Evolutionary conservation across 140 eudicot species (phyloP).

Genomic region (Bidens hawaiensis): DNA sequence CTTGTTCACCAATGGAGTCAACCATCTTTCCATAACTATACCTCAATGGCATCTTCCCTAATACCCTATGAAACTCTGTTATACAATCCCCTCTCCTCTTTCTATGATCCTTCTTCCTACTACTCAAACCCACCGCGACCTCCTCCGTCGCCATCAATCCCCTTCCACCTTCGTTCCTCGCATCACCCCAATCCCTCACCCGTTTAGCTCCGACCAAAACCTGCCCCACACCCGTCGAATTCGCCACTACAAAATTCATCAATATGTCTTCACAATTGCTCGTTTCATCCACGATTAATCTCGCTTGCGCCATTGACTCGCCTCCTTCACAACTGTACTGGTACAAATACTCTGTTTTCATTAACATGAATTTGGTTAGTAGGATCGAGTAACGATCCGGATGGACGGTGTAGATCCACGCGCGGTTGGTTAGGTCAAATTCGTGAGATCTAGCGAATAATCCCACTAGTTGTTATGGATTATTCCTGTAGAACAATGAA

Average conservation of each 20-base stretch:
- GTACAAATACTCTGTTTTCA: constrained; percentile 44
- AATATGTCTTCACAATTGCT: constrained; percentile 88
- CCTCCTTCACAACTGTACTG: constrained; percentile 53
- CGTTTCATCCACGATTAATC: constrained; percentile 59
- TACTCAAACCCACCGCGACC: constrained; percentile 77
- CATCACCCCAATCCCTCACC: constrained; percentile 85
- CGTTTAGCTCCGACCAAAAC: constrained; percentile 59
- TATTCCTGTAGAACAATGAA: too few species aligned
- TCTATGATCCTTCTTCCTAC: constrained; percentile 75
- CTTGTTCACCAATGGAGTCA: constrained; percentile 72
- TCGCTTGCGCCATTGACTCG: constrained; percentile 31
- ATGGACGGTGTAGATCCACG: constrained; percentile 84
- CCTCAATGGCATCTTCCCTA: constrained; percentile 78
- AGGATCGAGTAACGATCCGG: constrained; percentile 64
- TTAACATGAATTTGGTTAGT: constrained; percentile 70
- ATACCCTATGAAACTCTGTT: constrained; percentile 63
- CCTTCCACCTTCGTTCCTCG: constrained; percentile 52
- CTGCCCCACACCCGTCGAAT: constrained; percentile 44
- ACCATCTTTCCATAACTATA: constrained; percentile 79
- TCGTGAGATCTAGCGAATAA: constrained; percentile 85
- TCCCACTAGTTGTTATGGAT: constrained; percentile 52
- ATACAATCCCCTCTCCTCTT: constrained; percentile 95
- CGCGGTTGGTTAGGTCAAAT: constrained; percentile 35
- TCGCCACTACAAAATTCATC: constrained; percentile 86
- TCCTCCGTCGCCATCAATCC: constrained; percentile 8